Evolutionary conservation across 495 filamentous ascomycete genomes (phyloP).

Genomic region (Collariella sp.): DNA sequence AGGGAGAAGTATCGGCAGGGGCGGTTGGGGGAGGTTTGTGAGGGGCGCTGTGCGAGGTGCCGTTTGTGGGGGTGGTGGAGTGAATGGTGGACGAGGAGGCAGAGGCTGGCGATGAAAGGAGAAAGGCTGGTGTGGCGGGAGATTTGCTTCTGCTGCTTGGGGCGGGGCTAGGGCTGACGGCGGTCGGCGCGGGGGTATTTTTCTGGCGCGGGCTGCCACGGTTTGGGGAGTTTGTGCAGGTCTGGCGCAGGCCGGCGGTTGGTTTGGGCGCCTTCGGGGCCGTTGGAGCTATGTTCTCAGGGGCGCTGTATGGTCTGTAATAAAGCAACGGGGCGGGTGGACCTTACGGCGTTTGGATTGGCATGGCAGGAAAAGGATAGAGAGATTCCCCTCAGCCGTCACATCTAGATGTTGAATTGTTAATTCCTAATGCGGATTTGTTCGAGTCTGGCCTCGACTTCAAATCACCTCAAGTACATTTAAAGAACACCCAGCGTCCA

Average conservation of each 20-base stretch:
- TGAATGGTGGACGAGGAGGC: conserved; percentile 17
- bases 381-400: neutral
- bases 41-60: conserved; percentile 20
- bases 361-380: neutral
- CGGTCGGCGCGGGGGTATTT: conserved; percentile 12
- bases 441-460: neutral
- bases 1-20: conserved; percentile 4
- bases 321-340: neutral
- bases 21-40: conserved; percentile 25
- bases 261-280: conserved; percentile 29
- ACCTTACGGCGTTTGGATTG: neutral
- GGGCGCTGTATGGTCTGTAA: conserved; percentile 3
- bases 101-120: conserved; percentile 1
- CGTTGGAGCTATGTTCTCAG: conserved; percentile 27
- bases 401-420: neutral
- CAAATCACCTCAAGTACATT: too few relatives aligned
- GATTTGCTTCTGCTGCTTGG: conserved; percentile 18
- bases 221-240: conserved; percentile 30
- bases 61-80: conserved; percentile 17
- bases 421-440: neutral
- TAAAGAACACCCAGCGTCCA: too few relatives aligned
- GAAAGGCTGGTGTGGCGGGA: neutral
- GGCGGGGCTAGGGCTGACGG: conserved; percentile 17
- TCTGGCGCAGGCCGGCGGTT: conserved; percentile 21
- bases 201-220: conserved; percentile 22